phyloP scores from a whole-genome alignment of 2,329 filamentous ascomycete species.

The Fusarium decemcellulare region DNA sequence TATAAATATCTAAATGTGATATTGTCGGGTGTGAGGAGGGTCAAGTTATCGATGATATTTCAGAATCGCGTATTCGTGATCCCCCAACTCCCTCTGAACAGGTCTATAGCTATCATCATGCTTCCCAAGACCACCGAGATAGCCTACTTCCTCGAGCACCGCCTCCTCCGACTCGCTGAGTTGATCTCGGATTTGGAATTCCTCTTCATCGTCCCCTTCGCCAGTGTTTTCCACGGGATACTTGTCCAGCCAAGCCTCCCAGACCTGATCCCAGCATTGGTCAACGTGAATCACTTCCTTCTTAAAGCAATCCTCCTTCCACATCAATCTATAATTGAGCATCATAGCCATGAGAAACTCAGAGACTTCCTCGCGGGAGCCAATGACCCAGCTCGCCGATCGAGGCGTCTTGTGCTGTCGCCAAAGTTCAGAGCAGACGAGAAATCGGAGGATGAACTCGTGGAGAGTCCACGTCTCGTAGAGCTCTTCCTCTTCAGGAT shows the following conservation, averaged over 20 bases:
- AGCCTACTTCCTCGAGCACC: slow-evolving; percentile 42
- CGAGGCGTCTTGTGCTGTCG: slow-evolving; percentile 40
- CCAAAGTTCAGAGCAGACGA: slow-evolving; percentile 46
- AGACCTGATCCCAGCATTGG: slow-evolving; percentile 42
- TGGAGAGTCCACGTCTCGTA: slow-evolving; percentile 16
- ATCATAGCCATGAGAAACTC: slow-evolving; percentile 45
- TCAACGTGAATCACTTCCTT: slow-evolving; percentile 9
- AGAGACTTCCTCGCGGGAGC: slow-evolving; percentile 17
- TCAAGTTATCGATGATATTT: background rate
- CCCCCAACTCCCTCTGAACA: background rate
- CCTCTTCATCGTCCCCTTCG: slow-evolving; percentile 7
- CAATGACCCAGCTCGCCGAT: slow-evolving; percentile 39
- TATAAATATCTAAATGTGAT: no score
- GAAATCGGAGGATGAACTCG: slow-evolving; percentile 42
- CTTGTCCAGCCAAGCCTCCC: slow-evolving; percentile 49
- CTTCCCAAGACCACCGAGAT: slow-evolving; percentile 46
- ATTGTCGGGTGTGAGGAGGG: no score
- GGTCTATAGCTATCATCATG: slow-evolving; percentile 23
- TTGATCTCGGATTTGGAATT: slow-evolving; percentile 34
- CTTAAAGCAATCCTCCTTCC: slow-evolving; percentile 32
- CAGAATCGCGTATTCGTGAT: slow-evolving; percentile 2
- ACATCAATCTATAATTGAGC: slow-evolving; percentile 42
- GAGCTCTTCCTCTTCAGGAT: background rate
- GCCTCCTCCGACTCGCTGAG: slow-evolving; percentile 37
- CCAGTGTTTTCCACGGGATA: slow-evolving; percentile 32